These are phyloP conservation scores for Aspergillus glaucus DNA, from an alignment of 2,329 filamentous ascomycete genomes.

Conservation along the genomic window DNA sequence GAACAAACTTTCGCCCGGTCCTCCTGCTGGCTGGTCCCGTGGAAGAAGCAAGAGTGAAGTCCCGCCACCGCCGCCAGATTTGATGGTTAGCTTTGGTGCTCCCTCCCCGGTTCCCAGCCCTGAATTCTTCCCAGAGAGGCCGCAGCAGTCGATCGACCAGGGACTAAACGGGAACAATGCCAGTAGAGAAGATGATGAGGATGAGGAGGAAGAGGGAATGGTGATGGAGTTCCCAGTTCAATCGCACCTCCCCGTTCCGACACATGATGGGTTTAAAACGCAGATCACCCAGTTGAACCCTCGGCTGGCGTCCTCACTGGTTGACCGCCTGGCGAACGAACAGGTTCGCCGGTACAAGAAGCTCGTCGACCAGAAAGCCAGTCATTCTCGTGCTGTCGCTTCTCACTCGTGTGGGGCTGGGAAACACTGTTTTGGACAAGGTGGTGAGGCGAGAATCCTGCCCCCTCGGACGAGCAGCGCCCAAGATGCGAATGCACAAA, in stretches of 20 bases:
- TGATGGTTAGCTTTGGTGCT: conserved; percentile 54
- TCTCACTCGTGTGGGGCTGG: conserved; percentile 55
- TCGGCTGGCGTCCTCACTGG: conserved; percentile 59
- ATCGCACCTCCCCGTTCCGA: conserved; percentile 65
- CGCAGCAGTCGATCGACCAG: conserved; percentile 7
- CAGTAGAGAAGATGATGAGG: conserved; percentile 49
- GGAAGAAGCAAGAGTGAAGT: conserved; percentile 55
- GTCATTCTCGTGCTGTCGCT: conserved; percentile 59
- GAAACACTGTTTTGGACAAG: conserved; percentile 58
- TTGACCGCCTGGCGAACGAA: conserved; percentile 76
- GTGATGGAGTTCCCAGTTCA: conserved; percentile 57
- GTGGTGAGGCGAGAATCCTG: conserved; percentile 59
- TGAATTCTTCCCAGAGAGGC: conserved; percentile 31
- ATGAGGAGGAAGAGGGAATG: conserved; percentile 58
- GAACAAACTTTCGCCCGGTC: conserved; percentile 43
- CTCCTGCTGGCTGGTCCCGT: conserved; percentile 29
- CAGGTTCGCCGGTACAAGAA: conserved; percentile 74
- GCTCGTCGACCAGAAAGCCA: conserved; percentile 62
- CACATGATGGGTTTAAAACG: conserved; percentile 66
- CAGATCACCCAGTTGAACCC: conserved; percentile 71
- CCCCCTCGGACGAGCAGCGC: conserved; percentile 45
- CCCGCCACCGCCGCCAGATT: conserved; percentile 38
- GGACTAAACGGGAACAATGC: conserved; percentile 34
- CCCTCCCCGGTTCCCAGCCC: conserved; percentile 51
- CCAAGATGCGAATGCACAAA: conserved; percentile 54